phyloP scores from a whole-genome alignment of 805 yeast species.

The Zygoascus biomembranicola region DNA sequence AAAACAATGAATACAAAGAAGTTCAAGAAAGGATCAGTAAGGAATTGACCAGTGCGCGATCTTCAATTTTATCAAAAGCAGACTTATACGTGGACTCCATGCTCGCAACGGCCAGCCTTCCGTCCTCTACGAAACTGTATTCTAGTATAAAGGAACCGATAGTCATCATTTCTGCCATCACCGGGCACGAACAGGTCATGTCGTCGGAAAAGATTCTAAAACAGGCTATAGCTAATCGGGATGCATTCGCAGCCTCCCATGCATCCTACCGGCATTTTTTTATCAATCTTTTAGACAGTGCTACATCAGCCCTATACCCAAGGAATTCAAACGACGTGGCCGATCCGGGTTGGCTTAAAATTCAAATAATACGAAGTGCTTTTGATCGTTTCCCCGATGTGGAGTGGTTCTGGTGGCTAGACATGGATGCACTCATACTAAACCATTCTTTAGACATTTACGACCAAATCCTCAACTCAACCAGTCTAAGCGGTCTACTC shows the following conservation, averaged over 20 bases:
- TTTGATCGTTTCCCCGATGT: conserved; percentile 25
- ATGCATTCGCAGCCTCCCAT: neutral
- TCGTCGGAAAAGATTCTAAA: neutral
- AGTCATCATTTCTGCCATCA: neutral
- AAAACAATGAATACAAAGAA: neutral
- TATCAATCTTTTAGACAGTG: neutral
- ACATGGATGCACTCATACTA: conserved; percentile 27
- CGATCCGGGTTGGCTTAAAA: conserved; percentile 22
- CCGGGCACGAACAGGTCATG: neutral
- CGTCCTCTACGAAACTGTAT: neutral
- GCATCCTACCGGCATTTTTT: neutral
- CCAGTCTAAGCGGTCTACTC: conserved; percentile 18
- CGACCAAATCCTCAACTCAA: conserved; percentile 21
- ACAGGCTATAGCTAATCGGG: neutral
- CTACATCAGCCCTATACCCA: neutral
- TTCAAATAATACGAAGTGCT: conserved; percentile 26
- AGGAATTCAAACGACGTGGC: neutral
- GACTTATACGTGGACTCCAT: neutral
- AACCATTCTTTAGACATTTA: conserved; percentile 23
- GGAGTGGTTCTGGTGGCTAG: conserved; percentile 33
- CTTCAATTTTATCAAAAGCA: neutral
- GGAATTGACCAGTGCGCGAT: neutral
- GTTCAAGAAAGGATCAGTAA: neutral
- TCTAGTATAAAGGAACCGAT: neutral
- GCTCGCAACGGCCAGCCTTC: neutral